Conservation (phyloP, 2,329 filamentous ascomycete genomes). For the Ustilaginoidea virens region DNA sequence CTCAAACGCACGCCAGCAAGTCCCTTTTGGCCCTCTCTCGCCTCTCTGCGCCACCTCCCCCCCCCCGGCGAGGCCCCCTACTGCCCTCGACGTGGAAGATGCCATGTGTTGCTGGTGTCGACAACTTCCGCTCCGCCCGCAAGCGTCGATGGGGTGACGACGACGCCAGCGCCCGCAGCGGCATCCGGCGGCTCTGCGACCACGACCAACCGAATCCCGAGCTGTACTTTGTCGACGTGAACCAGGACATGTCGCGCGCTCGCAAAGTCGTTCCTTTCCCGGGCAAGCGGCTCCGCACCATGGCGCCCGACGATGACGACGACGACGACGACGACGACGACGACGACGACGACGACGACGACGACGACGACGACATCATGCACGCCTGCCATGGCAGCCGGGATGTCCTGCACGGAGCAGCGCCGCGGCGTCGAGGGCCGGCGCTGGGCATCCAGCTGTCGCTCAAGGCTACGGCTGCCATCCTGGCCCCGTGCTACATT, state of each 20-base stretch:
- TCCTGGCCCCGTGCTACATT: conserved; percentile 46
- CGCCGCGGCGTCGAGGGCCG: no score
- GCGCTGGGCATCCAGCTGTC: conserved; percentile 4
- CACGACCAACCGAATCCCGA: conserved; percentile 11
- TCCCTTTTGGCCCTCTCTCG: no score
- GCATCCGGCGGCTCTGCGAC: conserved; percentile 11
- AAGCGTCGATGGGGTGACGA: conserved; percentile 20
- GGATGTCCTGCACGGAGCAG: no score
- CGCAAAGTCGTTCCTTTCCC: conserved; percentile 17
- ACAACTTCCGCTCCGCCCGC: conserved; percentile 14
- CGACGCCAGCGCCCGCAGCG: conserved; percentile 13
- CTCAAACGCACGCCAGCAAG: no score
- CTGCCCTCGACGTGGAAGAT: conserved; percentile 9
- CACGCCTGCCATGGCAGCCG: no score
- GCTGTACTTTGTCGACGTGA: conserved; percentile 13
- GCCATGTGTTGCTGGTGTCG: conserved; percentile 16
- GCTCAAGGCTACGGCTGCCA: conserved; percentile 7
- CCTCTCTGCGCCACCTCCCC: neutral
- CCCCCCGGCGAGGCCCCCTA: neutral
- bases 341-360: conserved; percentile 10
- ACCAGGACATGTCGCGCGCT: conserved; percentile 8
- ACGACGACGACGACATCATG: no score
- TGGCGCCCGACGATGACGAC: no score
- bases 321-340: conserved; percentile 12
- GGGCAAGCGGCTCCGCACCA: conserved; percentile 16